Evolutionary conservation across 2,329 filamentous ascomycete genomes (phyloP), one percentile per base, ranked within the genome.

Genomic region (Aspergillus pseudoglaucus): DNA sequence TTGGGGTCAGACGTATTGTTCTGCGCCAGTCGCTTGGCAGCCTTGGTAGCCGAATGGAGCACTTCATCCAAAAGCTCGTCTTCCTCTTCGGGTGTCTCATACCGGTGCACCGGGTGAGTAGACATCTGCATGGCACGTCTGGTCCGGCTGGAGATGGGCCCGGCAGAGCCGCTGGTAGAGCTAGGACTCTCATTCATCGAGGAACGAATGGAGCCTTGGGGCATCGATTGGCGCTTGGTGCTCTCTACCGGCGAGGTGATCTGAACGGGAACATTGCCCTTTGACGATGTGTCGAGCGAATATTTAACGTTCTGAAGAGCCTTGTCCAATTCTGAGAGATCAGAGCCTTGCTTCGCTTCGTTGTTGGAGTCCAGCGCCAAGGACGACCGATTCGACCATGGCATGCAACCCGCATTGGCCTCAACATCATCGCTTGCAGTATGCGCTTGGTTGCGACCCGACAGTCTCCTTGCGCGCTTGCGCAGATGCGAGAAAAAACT

Each of bases 401-500:
- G 90, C 14, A 84, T 87, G 66, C 90, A 95, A 40, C 90, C 91
- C 45, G 87, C 88, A 62, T 91, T 90, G n/a, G 90, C 86, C 67
- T 97, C 93, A 46, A 95, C 75, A 62, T 97, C 91, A 58, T 96
- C 90, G 39, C 79, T 82, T 7, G 89, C 86, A 15, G 89, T 88
- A 49, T 88, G 85, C 12, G 83, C 84, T 64, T 91, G 88, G 63
- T 95, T 90, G 48, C 91, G 84, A 42, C 93, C 93, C 22, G 93
- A 98, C 51, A 98, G 84, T 57, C 93, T 81, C 58, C 93, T 82
- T 23, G 94, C 93, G 45, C 91, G 85, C 71, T 98, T 98, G 48
- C 93, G 82, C 6, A 98, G 78, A 65, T 98, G 93, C 0, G 93
- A 97, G 72, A 98, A 98, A 75, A 98, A 98, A 68, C 93, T 89